Percentiles rank a stretch among this genome's conserved stretches.
phyloP scores from a whole-genome alignment of 202 grass and related monocot genomes.

The Cymbopogon flexuosus region DNA sequence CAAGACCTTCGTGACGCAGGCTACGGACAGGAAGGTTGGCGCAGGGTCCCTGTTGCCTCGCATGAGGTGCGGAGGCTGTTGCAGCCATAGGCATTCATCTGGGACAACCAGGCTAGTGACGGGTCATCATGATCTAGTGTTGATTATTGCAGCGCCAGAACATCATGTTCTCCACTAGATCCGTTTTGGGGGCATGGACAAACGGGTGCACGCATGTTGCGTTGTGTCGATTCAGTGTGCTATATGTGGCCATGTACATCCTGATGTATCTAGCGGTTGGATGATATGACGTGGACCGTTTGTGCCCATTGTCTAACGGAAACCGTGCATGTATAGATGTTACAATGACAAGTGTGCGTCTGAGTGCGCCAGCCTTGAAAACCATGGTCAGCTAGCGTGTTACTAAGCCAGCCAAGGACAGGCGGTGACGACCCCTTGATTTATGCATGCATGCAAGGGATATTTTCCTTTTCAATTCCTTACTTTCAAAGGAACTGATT shows the following conservation, averaged over 20 bases:
- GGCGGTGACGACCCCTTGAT: background rate
- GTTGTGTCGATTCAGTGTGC: no score
- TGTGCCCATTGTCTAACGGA: background rate
- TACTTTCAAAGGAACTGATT: background rate
- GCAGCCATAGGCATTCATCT: no score
- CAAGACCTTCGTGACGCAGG: no score
- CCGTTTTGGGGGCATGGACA: background rate
- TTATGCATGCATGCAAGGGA: background rate
- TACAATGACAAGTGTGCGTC: background rate
- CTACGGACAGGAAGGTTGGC: no score
- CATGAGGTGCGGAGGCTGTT: no score
- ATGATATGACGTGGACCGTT: no score
- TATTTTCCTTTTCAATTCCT: background rate
- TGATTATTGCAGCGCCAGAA: background rate
- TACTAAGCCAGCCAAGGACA: background rate
- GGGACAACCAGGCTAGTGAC: no score
- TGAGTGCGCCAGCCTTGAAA: background rate
- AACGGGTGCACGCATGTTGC: rapidly evolving
- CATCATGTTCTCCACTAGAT: background rate
- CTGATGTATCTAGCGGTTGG: background rate
- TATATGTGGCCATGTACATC: background rate
- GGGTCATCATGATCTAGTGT: background rate
- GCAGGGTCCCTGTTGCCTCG: no score
- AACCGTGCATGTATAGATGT: background rate
- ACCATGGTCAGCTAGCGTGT: background rate